phyloP scores from a whole-genome alignment of 352 stramenopile species.

The Saprolegnia parasitica region DNA sequence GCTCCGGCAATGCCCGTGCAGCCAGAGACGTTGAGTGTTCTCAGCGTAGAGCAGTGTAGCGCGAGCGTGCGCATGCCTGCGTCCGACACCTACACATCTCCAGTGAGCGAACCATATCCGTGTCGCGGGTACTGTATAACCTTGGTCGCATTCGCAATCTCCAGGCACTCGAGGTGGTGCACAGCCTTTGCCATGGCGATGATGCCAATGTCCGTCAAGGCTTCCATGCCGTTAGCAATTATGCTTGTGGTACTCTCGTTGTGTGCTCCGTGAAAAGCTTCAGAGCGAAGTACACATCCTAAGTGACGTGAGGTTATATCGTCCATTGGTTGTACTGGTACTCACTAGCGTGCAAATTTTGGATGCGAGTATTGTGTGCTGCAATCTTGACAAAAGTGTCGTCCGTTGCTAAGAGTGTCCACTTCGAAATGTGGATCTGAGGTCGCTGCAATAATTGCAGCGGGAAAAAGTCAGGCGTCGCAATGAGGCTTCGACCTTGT shows the following conservation, averaged over 20 bases:
- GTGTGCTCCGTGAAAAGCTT: not conserved
- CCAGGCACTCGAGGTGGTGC: conserved; percentile 48
- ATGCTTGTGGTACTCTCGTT: conserved; percentile 31
- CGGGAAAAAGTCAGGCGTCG: conserved; percentile 33
- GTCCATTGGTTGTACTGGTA: not conserved
- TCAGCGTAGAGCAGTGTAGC: conserved; percentile 43
- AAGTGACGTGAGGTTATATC: not conserved
- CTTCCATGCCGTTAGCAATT: conserved; percentile 57
- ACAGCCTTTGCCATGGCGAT: conserved; percentile 47
- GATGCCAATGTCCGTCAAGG: conserved; percentile 57
- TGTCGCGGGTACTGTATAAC: not conserved
- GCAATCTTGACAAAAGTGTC: conserved; percentile 54
- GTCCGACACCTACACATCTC: conserved; percentile 42
- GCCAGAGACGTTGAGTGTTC: conserved; percentile 47
- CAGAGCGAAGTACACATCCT: not conserved
- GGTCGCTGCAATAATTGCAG: conserved; percentile 55
- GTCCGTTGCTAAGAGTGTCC: conserved; percentile 67
- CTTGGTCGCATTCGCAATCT: conserved; percentile 41
- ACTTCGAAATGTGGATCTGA: conserved; percentile 52
- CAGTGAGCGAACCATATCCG: not conserved
- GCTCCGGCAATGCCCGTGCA: conserved; percentile 49
- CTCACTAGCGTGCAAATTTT: conserved; percentile 23
- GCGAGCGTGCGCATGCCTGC: conserved; percentile 48
- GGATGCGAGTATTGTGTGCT: conserved; percentile 53
- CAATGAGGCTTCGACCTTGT: not conserved